A percentile compares a stretch with the other conserved stretches of the same genome.
Evolutionary conservation across 768 basidiomycete species (phyloP).

Genomic region (Mycena kentingensis): DNA sequence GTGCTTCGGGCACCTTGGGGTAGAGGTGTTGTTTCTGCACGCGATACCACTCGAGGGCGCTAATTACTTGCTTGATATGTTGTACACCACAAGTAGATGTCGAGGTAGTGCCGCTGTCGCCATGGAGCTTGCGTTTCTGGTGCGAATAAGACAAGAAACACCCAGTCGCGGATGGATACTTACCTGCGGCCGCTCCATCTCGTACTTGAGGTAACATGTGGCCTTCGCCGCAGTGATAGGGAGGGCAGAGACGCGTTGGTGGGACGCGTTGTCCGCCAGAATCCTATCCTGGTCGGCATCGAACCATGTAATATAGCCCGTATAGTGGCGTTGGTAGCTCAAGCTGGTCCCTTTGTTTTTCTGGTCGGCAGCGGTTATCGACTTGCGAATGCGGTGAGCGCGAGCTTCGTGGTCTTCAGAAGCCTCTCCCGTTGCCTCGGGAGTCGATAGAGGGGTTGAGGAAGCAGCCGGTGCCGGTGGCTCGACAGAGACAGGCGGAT

Average conservation of each 20-base stretch:
- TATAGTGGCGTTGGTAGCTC: constrained; percentile 1
- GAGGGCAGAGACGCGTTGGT: neutral
- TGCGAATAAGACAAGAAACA: no score
- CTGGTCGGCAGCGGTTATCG: no score
- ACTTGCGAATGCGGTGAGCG: no score
- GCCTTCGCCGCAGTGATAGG: constrained; percentile 11
- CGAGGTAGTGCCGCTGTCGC: neutral
- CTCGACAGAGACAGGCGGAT: no score
- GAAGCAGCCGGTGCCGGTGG: no score
- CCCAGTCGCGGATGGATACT: neutral
- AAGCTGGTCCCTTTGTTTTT: neutral
- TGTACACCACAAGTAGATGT: constrained; percentile 2
- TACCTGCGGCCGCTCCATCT: constrained; percentile 10
- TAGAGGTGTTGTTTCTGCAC: constrained; percentile 13
- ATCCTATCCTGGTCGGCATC: neutral
- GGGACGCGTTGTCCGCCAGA: neutral
- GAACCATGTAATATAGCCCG: neutral
- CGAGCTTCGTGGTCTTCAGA: no score
- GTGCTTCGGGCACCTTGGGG: constrained; percentile 1
- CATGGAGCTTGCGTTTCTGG: no score
- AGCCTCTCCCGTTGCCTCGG: no score
- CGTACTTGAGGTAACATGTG: no score
- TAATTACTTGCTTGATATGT: constrained; percentile 11
- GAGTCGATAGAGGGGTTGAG: no score
- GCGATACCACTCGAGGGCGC: constrained; percentile 9